Evolutionary conservation across 2,329 filamentous ascomycete species (phyloP), one percentile per base, ranked within the genome.

Genomic region (Cephalotrichum gorgonifer): DNA sequence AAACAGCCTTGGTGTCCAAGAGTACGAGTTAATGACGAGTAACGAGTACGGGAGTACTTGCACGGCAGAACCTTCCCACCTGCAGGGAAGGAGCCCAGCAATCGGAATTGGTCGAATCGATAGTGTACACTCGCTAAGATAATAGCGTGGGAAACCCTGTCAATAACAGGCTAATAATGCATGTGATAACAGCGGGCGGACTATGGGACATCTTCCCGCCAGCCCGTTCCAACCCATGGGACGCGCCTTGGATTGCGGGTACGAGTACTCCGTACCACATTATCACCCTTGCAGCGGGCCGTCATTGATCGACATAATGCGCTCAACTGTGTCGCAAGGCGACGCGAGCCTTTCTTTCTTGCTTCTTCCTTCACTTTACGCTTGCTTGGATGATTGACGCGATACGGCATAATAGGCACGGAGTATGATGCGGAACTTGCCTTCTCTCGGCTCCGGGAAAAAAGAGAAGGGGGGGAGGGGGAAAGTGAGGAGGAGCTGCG

Each of bases 321-420:
- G 12, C 30, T 33, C 30, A 15, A 33, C n/a, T 15, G 12, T 15
- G 30, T 33, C 30, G 30, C 30, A 33, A 4, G n/a, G 12, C 30
- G 30, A 33, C 30, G 30, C 30, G 30, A 3, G 30, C 30, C n/a
- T n/a, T n/a, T n/a, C n/a, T n/a, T n/a, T n/a, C n/a, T n/a, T n/a
- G n/a, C n/a, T n/a, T n/a, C n/a, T n/a, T n/a, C n/a, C n/a, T n/a
- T n/a, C n/a, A n/a, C 30, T 33, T 33, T 14, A 11, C 30, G 30
- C 30, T 33, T 15, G 30, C 30, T 33, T 26, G 44, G 44, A 23
- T 28, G 44, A 46, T 46, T 35, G 28, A 22, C 27, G 44, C 44
- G 44, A 30, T n/a, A 31, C 44, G 44, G 30, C 44, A 46, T 46
- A 46, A 46, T 33, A 46, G 22, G 28, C 17, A 22, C 22, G 20